These are phyloP conservation scores for Nakazawaea peltata DNA, from an alignment of 805 yeast species.

Conservation along the genomic window DNA sequence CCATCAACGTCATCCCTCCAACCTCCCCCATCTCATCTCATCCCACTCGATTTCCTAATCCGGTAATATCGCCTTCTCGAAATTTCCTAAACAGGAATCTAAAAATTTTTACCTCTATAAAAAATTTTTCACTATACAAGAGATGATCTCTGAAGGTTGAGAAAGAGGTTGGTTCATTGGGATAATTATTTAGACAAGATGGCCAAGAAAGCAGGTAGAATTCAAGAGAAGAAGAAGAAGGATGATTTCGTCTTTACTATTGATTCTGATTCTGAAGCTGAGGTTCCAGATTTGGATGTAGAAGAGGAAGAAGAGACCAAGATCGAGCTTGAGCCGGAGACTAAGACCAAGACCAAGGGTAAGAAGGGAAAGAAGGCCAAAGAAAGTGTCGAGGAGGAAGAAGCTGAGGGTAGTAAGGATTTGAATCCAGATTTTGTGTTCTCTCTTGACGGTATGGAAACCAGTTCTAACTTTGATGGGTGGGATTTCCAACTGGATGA, in stretches of 20 bases:
- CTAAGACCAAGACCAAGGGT: conserved; percentile 10
- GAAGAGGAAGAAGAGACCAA: conserved; percentile 41
- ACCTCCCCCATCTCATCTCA: no score
- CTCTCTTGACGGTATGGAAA: conserved; percentile 51
- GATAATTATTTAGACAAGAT: not conserved
- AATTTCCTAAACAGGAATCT: no score
- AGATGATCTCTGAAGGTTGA: not conserved
- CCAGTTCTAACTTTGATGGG: conserved; percentile 47
- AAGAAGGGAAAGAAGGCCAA: conserved; percentile 17
- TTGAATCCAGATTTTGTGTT: conserved; percentile 72
- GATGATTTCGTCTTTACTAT: conserved; percentile 69
- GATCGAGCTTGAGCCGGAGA: conserved; percentile 11
- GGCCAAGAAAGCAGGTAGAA: conserved; percentile 1
- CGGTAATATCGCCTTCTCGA: no score
- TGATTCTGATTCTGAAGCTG: conserved; percentile 29
- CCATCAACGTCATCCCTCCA: no score
- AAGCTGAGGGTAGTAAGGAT: conserved; percentile 36
- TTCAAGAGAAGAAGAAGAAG: not conserved
- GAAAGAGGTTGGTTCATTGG: not conserved
- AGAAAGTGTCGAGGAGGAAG: conserved; percentile 16
- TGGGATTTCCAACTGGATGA: conserved; percentile 69
- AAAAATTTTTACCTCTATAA: no score
- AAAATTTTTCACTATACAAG: no score
- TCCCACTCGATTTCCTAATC: no score
- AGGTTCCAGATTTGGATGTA: conserved; percentile 30